Base-by-base conservation (phyloP, 352 stramenopile genomes). In the Aphanomyces invadans region DNA sequence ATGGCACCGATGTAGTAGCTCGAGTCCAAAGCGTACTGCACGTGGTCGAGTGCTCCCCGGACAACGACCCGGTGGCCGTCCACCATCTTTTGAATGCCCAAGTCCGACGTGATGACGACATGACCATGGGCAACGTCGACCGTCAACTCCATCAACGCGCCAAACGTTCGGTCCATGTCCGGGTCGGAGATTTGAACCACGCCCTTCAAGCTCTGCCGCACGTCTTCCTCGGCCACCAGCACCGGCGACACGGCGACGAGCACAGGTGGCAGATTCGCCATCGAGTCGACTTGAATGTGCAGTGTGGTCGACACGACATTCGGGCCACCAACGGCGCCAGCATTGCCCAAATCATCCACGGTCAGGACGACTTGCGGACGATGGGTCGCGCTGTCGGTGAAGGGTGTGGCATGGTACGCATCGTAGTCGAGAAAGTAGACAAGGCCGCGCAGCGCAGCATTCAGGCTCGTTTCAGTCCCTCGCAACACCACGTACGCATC, bases 1-100 rank as follows among this genome's bases (percentile, higher is more conserved):
- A 17, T 33, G 3, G 60, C 49, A 52, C 80, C 79, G 11, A 80
- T 59, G 56, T 88, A 92, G 2, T 57, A 49, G 29, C 77, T 85
- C 11, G 70, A 69, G 38, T 82, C 75, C 1, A 92, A 63, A 21
- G 75, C 83, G 0, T 49, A 61, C 56, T 92, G 89, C 51, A 91
- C 46, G 33, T 85, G 72, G 19, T 48, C 23, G 2, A 87, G 55
- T 25, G 82, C 85, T 2, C 81, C 81, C 28, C 71, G 74, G 60
- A 87, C 31, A 1, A 75, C 64, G 15, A 83, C 19, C 0, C 56
- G 52, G 9, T 62, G 29, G n/a, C 73, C 64, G 39, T 59, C 5
- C 44, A 38, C 44, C 3, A 77, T 12, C 25, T 75, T 32, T 53
- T 81, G 77, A 63, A 86, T 44, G 3, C 71, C 71, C 25, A 29